Percentiles rank a stretch among this genome's conserved stretches.
Conservation (phyloP, 2,329 filamentous ascomycete species). For the Xylariaceae sp. region DNA sequence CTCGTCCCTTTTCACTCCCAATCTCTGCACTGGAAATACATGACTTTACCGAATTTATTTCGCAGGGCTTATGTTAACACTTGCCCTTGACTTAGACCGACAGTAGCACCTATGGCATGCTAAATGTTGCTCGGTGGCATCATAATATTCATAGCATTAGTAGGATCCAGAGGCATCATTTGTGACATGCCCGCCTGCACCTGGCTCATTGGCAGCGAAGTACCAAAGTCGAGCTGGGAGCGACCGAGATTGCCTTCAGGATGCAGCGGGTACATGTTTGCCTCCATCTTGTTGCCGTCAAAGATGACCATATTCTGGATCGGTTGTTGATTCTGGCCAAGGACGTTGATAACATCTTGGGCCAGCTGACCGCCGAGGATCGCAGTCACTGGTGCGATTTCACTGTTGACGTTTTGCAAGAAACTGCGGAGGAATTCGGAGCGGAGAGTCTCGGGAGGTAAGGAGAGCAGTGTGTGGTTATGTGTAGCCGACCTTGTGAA, state of each 20-base stretch:
- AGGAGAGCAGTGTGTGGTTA: slow-evolving; percentile 75
- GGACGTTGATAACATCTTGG: slow-evolving; percentile 96
- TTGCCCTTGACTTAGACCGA: neutral
- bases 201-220: slow-evolving; percentile 28
- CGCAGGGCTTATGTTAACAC: neutral
- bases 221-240: slow-evolving; percentile 47
- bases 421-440: slow-evolving; percentile 82
- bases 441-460: slow-evolving; percentile 70
- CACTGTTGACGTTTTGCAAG: slow-evolving; percentile 81
- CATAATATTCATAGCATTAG: neutral
- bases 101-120: neutral
- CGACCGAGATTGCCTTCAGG: slow-evolving; percentile 65
- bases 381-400: slow-evolving; percentile 85
- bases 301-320: slow-evolving; percentile 95
- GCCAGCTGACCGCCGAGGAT: slow-evolving; percentile 89
- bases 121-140: slow-evolving; percentile 2
- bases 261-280: slow-evolving; percentile 81
- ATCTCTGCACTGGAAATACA: neutral
- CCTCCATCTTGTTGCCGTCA: slow-evolving; percentile 81
- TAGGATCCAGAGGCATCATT: slow-evolving; percentile 30
- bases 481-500: slow-evolving; percentile 81
- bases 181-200: slow-evolving; percentile 28
- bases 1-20: no score
- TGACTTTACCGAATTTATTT: neutral
- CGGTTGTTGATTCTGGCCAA: slow-evolving; percentile 88